Evolutionary conservation across 495 filamentous ascomycete species (phyloP), one percentile per base, ranked within the genome.

Genomic region (Penicillium goetzii): DNA sequence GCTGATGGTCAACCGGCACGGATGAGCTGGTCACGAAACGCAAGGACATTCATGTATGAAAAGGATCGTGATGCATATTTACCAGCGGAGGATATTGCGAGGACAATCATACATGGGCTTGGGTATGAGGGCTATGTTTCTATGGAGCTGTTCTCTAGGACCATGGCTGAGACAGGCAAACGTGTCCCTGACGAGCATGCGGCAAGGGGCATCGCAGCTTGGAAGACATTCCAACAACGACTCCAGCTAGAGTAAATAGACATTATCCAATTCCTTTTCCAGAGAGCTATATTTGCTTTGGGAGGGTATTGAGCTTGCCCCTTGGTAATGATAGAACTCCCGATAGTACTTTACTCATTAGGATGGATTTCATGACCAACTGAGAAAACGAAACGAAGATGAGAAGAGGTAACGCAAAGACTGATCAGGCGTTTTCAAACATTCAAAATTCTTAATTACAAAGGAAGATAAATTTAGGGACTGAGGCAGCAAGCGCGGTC

Each of bases 1-100:
- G 74, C 84, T n/a, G 72, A 82, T 0, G 83, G 78, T 11, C 88
- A 91, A 74, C 84, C 85, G 36, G 74, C 85, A 4, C 75, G 88
- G 17, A 92, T 92, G 90, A 89, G 81, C 68, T 92, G 90, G 90
- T 87, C 84, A 32, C 78, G 89, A n/a, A 92, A 91, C 68, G 88
- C 85, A 64, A 74, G 90, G 26, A 69, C 90, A 4, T 92, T 91
- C 67, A 85, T 88, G 63, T 88, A 86, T 55, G 89, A 92, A 67
- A 72, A 82, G 63, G 81, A 85, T 15, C 70, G 78, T 1, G 89
- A 88, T 0, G 90, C 81, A 0, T 92, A 92, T 70, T 73, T 93
- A 4, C 90, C 90, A 1, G 66, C 61, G 14, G 65, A 70, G 14
- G 59, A 71, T 30, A 56, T 78, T 2, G 69, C 69, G 10, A 62